Conservation (phyloP, 1,284 basidiomycete genomes). For the Apiotrichum brassicae region DNA sequence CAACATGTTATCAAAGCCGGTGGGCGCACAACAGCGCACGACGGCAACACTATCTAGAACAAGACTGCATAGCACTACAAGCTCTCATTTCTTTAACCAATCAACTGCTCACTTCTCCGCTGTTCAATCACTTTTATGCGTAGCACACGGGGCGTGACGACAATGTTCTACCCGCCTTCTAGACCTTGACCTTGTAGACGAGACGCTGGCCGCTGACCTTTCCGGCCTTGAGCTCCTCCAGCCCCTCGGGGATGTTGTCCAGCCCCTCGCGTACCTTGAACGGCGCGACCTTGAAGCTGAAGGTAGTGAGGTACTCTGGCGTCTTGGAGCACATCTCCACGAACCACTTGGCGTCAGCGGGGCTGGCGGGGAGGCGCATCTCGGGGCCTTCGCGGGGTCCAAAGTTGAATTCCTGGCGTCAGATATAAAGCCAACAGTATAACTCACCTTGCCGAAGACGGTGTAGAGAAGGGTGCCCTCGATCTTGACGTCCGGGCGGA, state of each 20-base stretch:
- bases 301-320: constrained; percentile 21
- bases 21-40: too few relatives aligned
- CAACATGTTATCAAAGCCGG: too few relatives aligned
- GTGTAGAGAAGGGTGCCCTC: constrained; percentile 35
- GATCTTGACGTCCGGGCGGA: constrained; percentile 26
- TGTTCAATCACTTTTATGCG: too few relatives aligned
- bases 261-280: constrained; percentile 24
- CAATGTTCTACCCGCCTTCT: too few relatives aligned
- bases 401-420: constrained; percentile 27
- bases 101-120: too few relatives aligned
- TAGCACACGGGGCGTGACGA: too few relatives aligned
- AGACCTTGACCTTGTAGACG: constrained; percentile 13
- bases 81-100: too few relatives aligned
- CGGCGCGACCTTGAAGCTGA: constrained; percentile 30
- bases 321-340: constrained; percentile 19
- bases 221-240: constrained; percentile 20
- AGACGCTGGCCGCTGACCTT: constrained; percentile 16
- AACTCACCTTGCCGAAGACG: constrained; percentile 20
- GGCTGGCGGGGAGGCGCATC: constrained; percentile 18
- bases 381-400: constrained; percentile 18
- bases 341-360: constrained; percentile 24
- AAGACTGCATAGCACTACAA: too few relatives aligned
- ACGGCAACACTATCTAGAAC: too few relatives aligned
- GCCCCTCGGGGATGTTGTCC: constrained; percentile 24
- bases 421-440: too few relatives aligned